Percentiles rank a stretch among this genome's conserved stretches.
phyloP scores from a whole-genome alignment of 305 asterid species.

The Petunia hybrid region DNA sequence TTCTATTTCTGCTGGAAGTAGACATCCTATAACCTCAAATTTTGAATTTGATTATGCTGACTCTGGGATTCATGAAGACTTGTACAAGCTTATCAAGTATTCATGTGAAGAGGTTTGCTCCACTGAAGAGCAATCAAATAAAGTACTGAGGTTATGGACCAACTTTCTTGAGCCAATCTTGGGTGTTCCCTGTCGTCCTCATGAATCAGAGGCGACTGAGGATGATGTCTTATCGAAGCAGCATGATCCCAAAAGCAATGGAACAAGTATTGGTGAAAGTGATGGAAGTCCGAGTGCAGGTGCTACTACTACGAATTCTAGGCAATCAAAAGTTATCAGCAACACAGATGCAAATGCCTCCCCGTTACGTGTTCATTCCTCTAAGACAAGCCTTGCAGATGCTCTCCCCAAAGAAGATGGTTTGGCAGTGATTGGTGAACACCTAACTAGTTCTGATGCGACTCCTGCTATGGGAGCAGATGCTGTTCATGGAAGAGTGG shows the following conservation, averaged over 20 bases:
- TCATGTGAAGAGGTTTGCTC: constrained; percentile 97
- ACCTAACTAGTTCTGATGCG: constrained; percentile 48
- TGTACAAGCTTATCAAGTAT: constrained; percentile 82
- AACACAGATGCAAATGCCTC: constrained; percentile 67
- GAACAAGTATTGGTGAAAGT: constrained; percentile 55
- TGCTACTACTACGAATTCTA: constrained; percentile 52
- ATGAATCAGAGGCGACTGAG: constrained; percentile 56
- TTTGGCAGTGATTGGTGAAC: constrained; percentile 20
- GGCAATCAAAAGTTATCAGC: constrained; percentile 60
- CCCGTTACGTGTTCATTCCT: constrained; percentile 50
- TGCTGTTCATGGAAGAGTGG: constrained; percentile 40
- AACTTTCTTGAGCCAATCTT: constrained; percentile 86
- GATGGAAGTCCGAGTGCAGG: constrained; percentile 66
- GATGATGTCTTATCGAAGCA: constrained; percentile 59
- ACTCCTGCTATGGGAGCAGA: constrained; percentile 36
- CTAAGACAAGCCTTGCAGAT: constrained; percentile 55
- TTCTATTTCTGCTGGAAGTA: constrained; percentile 86
- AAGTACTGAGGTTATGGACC: constrained; percentile 88
- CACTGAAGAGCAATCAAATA: constrained; percentile 82
- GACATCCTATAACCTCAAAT: constrained; percentile 72
- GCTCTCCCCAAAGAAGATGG: constrained; percentile 58
- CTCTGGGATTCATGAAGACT: constrained; percentile 81
- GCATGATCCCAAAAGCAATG: constrained; percentile 40
- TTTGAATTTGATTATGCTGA: constrained; percentile 84
- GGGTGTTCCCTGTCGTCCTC: constrained; percentile 69